A percentile compares a stretch with the other conserved stretches of the same genome.
Conservation (phyloP, 31 red algal genomes). For the Bonnemaisonia californica region DNA sequence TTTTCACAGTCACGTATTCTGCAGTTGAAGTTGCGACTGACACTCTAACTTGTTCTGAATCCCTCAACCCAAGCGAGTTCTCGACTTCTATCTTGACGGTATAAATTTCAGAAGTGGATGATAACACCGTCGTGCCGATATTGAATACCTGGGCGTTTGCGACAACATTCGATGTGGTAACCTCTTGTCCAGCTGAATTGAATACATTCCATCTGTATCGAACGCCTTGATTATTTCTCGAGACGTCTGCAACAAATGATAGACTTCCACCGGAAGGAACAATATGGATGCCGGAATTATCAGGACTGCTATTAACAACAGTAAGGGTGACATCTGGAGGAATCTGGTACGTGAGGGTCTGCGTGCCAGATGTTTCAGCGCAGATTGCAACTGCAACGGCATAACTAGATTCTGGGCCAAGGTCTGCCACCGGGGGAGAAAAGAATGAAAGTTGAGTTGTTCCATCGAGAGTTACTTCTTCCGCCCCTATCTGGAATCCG, state of each 20-base stretch:
- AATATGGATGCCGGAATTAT: constrained; percentile 15
- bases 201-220: constrained; percentile 44
- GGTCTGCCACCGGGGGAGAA: constrained; percentile 13
- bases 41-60: constrained; percentile 21
- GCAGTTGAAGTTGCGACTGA: constrained; percentile 7
- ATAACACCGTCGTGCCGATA: constrained; percentile 10
- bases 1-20: constrained; percentile 33
- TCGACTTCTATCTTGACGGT: constrained; percentile 18
- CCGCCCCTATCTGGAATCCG: constrained; percentile 19
- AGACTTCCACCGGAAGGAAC: constrained; percentile 21
- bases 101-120: constrained; percentile 1
- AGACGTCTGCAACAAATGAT: constrained; percentile 52
- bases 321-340: constrained; percentile 34
- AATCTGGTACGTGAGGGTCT: constrained; percentile 36
- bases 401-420: constrained; percentile 44
- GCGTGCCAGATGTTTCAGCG: constrained; percentile 44
- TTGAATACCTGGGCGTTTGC: constrained; percentile 22
- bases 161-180: constrained; percentile 16
- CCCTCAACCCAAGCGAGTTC: constrained; percentile 29
- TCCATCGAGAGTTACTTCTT: constrained; percentile 13
- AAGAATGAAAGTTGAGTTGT: constrained; percentile 5
- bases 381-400: constrained; percentile 39
- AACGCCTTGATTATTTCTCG: constrained; percentile 38
- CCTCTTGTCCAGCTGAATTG: constrained; percentile 7
- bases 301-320: constrained; percentile 37